These are phyloP conservation scores for Tolypocladium ovalisporum DNA, from an alignment of 2,329 filamentous ascomycete species.

Conservation along the genomic window DNA sequence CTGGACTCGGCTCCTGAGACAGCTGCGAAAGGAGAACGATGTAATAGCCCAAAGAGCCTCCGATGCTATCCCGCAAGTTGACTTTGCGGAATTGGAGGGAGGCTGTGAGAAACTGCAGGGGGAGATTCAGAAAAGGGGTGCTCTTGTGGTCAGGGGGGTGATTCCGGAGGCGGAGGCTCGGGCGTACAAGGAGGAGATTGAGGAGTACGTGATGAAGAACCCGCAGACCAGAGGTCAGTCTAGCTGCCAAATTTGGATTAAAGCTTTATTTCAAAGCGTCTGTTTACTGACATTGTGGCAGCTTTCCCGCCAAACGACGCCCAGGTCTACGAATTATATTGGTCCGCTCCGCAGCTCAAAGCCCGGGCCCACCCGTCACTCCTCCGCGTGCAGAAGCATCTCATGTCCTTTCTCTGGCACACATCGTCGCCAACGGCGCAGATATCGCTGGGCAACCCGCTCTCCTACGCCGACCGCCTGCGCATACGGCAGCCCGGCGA, in stretches of 20 bases:
- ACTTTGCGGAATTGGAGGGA: conserved; percentile 32
- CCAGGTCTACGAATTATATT: conserved; percentile 67
- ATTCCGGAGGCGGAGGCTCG: conserved; percentile 52
- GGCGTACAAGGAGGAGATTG: conserved; percentile 51
- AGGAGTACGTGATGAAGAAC: conserved; percentile 56
- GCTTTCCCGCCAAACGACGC: conserved; percentile 58
- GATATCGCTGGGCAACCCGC: conserved; percentile 42
- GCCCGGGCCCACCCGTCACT: conserved; percentile 58
- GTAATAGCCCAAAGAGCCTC: conserved; percentile 32
- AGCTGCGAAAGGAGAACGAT: conserved; percentile 35
- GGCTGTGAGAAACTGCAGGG: conserved; percentile 24
- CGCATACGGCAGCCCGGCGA: conserved; percentile 65
- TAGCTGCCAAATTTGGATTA: not conserved
- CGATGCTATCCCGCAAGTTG: conserved; percentile 39
- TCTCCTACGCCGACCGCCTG: conserved; percentile 61
- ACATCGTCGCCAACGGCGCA: conserved; percentile 33
- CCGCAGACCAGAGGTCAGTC: conserved; percentile 40
- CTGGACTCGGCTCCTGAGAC: conserved; percentile 36
- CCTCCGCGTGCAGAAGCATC: conserved; percentile 46
- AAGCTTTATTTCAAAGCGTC: not conserved
- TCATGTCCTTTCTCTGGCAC: conserved; percentile 53
- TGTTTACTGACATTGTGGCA: conserved; percentile 8
- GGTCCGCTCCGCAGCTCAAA: conserved; percentile 57
- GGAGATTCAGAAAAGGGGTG: conserved; percentile 50
- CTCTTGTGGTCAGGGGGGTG: conserved; percentile 54